Percentiles rank a stretch among this genome's conserved stretches.
Evolutionary conservation across 805 yeast species (phyloP).

Genomic region (Pichia membranifaciens): DNA sequence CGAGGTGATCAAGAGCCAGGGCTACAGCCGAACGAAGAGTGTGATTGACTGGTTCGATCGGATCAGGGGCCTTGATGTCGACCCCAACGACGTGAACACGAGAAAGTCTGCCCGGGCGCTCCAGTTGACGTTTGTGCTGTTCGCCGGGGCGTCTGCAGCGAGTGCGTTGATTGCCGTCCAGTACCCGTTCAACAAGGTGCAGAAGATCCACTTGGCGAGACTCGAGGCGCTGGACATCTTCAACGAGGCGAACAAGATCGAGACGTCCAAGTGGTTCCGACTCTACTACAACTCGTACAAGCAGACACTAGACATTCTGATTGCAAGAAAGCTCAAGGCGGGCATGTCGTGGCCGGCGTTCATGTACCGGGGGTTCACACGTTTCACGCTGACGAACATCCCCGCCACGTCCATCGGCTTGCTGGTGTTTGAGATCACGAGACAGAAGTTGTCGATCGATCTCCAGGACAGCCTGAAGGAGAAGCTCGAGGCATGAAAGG

Average conservation of each 20-base stretch:
- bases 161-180: slow-evolving; percentile 69
- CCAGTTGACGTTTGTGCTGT: slow-evolving; percentile 60
- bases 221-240: slow-evolving; percentile 73
- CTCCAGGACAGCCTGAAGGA: slow-evolving; percentile 17
- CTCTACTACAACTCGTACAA: slow-evolving; percentile 70
- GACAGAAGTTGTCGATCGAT: slow-evolving; percentile 37
- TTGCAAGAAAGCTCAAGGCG: slow-evolving; percentile 48
- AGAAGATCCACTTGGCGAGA: slow-evolving; percentile 70
- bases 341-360: slow-evolving; percentile 54
- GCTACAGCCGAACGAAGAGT: slow-evolving; percentile 43
- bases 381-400: slow-evolving; percentile 66
- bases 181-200: slow-evolving; percentile 76
- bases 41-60: slow-evolving; percentile 32
- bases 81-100: slow-evolving; percentile 17
- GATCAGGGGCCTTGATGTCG: slow-evolving; percentile 15
- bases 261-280: slow-evolving; percentile 31
- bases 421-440: slow-evolving; percentile 74
- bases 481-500: slow-evolving; percentile 7
- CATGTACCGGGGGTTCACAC: slow-evolving; percentile 72
- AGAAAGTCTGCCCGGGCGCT: slow-evolving; percentile 38
- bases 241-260: slow-evolving; percentile 31
- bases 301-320: slow-evolving; percentile 63
- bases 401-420: slow-evolving; percentile 90
- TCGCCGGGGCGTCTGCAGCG: slow-evolving; percentile 89
- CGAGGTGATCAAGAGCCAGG: slow-evolving; percentile 70